A percentile compares a stretch with the other conserved stretches of the same genome.
Evolutionary conservation across 768 basidiomycete genomes (phyloP).

Genomic region (Tricholomella constricta): DNA sequence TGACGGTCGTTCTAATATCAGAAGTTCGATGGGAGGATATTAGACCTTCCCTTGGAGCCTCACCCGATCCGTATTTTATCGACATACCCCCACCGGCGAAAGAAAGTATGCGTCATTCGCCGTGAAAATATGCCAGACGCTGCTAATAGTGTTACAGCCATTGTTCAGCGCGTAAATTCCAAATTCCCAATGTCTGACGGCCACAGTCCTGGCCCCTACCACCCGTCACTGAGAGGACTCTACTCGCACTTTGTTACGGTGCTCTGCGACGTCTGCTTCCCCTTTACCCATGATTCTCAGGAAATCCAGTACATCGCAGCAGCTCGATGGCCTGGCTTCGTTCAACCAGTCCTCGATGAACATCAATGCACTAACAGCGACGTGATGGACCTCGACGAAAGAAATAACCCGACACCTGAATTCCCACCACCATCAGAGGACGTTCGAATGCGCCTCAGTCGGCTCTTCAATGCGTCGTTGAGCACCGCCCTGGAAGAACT

Average conservation of each 20-base stretch:
- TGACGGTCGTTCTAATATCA: slow-evolving; percentile 66
- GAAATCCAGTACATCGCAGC: slow-evolving; percentile 78
- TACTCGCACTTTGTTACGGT: slow-evolving; percentile 65
- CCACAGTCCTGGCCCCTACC: slow-evolving; percentile 37
- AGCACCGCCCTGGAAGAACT: slow-evolving; percentile 64
- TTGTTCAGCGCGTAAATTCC: slow-evolving; percentile 38
- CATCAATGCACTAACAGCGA: slow-evolving; percentile 25
- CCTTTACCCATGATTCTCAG: slow-evolving; percentile 64
- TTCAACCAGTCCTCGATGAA: slow-evolving; percentile 65
- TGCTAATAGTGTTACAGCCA: slow-evolving; percentile 23
- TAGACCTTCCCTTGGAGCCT: slow-evolving; percentile 66
- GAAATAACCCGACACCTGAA: slow-evolving; percentile 19
- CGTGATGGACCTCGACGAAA: slow-evolving; percentile 23
- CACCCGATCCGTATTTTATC: slow-evolving; percentile 73
- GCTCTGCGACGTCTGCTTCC: slow-evolving; percentile 60
- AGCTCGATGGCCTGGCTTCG: slow-evolving; percentile 81
- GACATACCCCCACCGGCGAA: slow-evolving; percentile 55
- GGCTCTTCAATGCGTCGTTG: slow-evolving; percentile 64
- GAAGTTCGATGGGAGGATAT: slow-evolving; percentile 71
- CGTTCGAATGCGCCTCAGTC: slow-evolving; percentile 64
- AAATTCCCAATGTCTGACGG: slow-evolving; percentile 31
- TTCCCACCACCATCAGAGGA: slow-evolving; percentile 52
- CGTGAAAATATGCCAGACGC: neutral
- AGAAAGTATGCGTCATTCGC: slow-evolving; percentile 46
- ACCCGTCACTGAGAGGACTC: slow-evolving; percentile 56